Evolutionary conservation across 495 filamentous ascomycete genomes (phyloP).

Genomic region (Penicillium maclennaniae): DNA sequence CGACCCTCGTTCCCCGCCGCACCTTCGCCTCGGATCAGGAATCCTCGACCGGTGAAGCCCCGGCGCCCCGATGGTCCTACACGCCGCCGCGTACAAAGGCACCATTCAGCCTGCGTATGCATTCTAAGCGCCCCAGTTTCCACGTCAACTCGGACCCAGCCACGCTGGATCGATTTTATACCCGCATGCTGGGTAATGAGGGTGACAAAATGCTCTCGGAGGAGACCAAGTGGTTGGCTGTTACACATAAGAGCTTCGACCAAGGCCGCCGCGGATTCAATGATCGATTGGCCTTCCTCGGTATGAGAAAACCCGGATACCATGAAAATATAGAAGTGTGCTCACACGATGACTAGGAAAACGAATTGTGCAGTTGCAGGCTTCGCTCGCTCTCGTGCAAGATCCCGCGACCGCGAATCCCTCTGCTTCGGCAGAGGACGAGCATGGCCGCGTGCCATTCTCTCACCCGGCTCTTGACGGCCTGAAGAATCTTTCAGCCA

Average conservation of each 20-base stretch:
- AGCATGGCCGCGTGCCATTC: slow-evolving; percentile 61
- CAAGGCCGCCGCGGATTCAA: slow-evolving; percentile 92
- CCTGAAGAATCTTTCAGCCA: slow-evolving; percentile 60
- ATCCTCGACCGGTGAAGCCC: slow-evolving; percentile 26
- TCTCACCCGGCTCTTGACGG: slow-evolving; percentile 68
- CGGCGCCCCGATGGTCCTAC: slow-evolving; percentile 73
- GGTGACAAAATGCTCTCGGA: slow-evolving; percentile 73
- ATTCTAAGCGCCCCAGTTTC: slow-evolving; percentile 51
- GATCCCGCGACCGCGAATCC: slow-evolving; percentile 27
- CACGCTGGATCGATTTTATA: slow-evolving; percentile 70
- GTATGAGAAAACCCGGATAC: slow-evolving; percentile 44
- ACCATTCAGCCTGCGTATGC: slow-evolving; percentile 53
- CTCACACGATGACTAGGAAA: slow-evolving; percentile 54
- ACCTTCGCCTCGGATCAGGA: slow-evolving; percentile 25
- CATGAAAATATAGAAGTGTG: background rate
- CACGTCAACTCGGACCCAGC: slow-evolving; percentile 69
- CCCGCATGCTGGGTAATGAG: slow-evolving; percentile 61
- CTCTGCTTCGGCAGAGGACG: slow-evolving; percentile 14
- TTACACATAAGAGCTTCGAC: slow-evolving; percentile 99
- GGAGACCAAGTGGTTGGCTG: slow-evolving; percentile 92
- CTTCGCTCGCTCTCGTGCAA: slow-evolving; percentile 66
- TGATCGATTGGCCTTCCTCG: slow-evolving; percentile 84
- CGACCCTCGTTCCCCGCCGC: slow-evolving; percentile 20
- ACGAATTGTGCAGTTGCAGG: slow-evolving; percentile 74
- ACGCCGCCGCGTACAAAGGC: slow-evolving; percentile 76